Evolutionary conservation across 169 alveolate species (phyloP), one percentile per base, ranked within the genome.

Genomic region (Plasmodium coatneyi): DNA sequence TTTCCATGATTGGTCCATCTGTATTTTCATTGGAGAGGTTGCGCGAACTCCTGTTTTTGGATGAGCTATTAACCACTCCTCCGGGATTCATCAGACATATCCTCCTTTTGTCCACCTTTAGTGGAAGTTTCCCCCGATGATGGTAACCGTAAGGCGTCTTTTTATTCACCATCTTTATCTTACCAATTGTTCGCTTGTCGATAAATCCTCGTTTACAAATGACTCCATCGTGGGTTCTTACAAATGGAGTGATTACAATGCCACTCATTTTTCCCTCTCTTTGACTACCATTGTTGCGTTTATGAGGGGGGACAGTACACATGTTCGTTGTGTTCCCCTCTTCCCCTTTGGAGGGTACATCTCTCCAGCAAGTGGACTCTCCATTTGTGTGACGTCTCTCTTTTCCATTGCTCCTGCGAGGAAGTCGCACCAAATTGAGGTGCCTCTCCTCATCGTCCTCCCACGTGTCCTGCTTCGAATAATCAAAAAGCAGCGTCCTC

Each of bases 401-500:
- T 3, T n/a, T 66, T 7, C 5, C 76, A 19, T 22, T 66, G 4
- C 36, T 22, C 4, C 30, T 19, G 14, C 0, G 36, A 1, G 1
- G 36, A 2, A 66, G 4, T 66, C 16, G 16, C 0, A 66, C n/a
- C 32, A 19, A 19, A 22, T 66, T 66, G 76, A 10, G 30, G 10
- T 25, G 34, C n/a, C 36, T 66, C 22, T 9, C 30, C n/a, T 66
- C 36, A 1, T 66, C 76, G 10, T 66, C 76, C n/a, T 22, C 36
- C 34, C 36, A 19, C 9, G 1, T 6, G 14, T 66, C 76, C 1
- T 66, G 6, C 4, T 39, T 49, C n/a, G 12, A 0, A 52, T 76
- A 56, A 6, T 74, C 78, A 43, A 86, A 86, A 72, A 86, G 70
- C 30, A 86, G 32, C 19, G 87, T 86, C 54, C 70, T 52, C 22